Evolutionary conservation across 1,284 basidiomycete genomes (phyloP), one percentile per base, ranked within the genome.

Genomic region (Mycena citricolor): DNA sequence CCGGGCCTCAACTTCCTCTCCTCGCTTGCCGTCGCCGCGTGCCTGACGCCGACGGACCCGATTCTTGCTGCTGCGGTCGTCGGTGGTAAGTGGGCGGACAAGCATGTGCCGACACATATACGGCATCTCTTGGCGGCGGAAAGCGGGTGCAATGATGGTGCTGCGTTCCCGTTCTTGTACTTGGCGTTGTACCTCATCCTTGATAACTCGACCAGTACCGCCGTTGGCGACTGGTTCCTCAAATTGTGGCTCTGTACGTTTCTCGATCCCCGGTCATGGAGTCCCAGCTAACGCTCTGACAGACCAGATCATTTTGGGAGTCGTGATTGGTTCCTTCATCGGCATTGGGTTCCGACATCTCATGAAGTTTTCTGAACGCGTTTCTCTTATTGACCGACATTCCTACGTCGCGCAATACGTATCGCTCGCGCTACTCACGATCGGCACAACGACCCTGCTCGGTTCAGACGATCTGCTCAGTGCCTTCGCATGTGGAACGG

Each of bases 1-100:
- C 94, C 94, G 0, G 80, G 81, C 2, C 80, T 97, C 59, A 82
- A 79, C 57, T 95, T 95, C 69, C 76, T 95, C 30, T 89, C 90
- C 4, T 81, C 85, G 36, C 76, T 98, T 52, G 90, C 90, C 39
- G 82, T 98, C 42, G 93, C 90, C 13, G 94, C 95, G 0, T 95
- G 92, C 63, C 81, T 97, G 20, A 97, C 95, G 0, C 97, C 95
- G 0, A 98, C 97, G 8, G 97, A 99, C 67, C 95, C 95, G 16
- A 93, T 94, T 54, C 76, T 94, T 28, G 88, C 91, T 1, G 89
- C 90, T 19, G 88, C 86, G 4, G 81, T 99, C 43, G 87, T 99
- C 11, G 95, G 97, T 60, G 95, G 97, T 41, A 95, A 93, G 66
- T 99, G 95, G 70, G 95, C 95, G 2, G 90, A 99, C 64, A 97